Evolutionary conservation across 306 rosid species (phyloP).

Genomic region (Oemleria cerasiformis): DNA sequence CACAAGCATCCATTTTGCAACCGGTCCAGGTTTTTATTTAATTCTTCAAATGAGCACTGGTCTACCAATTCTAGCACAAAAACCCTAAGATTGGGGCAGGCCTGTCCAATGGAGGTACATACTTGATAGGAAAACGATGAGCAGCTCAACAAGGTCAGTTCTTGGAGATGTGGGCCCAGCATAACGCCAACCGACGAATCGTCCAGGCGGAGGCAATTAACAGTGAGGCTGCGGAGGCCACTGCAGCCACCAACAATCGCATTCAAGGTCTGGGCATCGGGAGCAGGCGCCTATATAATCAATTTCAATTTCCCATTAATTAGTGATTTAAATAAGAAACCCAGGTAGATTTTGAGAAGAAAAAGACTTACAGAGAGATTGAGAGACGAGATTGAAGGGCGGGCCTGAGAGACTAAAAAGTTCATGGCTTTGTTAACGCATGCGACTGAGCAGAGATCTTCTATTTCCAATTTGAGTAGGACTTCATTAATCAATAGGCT

Average conservation of each 20-base stretch:
- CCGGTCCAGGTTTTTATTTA: conserved; percentile 15
- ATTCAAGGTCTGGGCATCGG: conserved; percentile 14
- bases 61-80: conserved; percentile 30
- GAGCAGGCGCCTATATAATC: conserved; percentile 12
- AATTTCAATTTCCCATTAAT: neutral
- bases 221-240: conserved; percentile 22
- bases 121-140: conserved; percentile 24
- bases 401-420: conserved; percentile 18
- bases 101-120: conserved; percentile 14
- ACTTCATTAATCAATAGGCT: conserved; percentile 16
- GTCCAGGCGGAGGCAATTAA: conserved; percentile 29
- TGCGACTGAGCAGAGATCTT: conserved; percentile 29
- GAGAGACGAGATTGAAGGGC: conserved; percentile 21
- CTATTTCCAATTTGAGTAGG: conserved; percentile 15
- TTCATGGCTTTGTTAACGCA: conserved; percentile 26
- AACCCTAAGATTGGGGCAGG: conserved; percentile 33
- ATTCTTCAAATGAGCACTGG: conserved; percentile 7
- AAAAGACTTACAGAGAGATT: conserved; percentile 20
- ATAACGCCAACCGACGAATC: conserved; percentile 19
- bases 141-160: conserved; percentile 30
- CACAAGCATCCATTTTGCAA: conserved; percentile 24
- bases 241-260: conserved; percentile 15
- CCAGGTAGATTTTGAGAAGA: neutral
- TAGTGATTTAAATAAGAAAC: neutral
- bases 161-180: conserved; percentile 20